These are phyloP conservation scores for Crithidia fasciculata DNA, from an alignment of 208 protist species.

Conservation along the genomic window DNA sequence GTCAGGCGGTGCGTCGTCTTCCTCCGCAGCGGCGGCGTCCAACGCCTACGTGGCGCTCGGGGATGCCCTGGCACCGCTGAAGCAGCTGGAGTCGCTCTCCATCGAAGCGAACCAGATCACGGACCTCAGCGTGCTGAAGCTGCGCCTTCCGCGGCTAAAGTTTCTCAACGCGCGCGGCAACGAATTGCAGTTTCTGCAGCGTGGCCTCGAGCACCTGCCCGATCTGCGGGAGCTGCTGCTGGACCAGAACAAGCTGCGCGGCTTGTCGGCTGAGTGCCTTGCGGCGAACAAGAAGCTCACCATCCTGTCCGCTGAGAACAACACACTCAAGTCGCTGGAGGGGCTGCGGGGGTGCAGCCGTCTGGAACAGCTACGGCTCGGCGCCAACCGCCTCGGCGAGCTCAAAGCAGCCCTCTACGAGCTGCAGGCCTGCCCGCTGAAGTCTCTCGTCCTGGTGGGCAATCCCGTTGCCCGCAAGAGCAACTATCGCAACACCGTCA, in stretches of 20 bases:
- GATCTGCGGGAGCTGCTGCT: slow-evolving; percentile 92
- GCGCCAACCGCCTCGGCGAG: slow-evolving; percentile 79
- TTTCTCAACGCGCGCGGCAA: slow-evolving; percentile 92
- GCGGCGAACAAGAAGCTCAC: slow-evolving; percentile 50
- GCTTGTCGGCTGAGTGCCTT: slow-evolving; percentile 62
- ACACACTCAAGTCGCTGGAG: slow-evolving; percentile 71
- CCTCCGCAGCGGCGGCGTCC: background rate
- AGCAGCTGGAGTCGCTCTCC: slow-evolving; percentile 77
- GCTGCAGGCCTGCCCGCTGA: slow-evolving; percentile 43
- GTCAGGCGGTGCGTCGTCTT: background rate
- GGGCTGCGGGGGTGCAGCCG: slow-evolving; percentile 48
- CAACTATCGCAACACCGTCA: slow-evolving; percentile 67
- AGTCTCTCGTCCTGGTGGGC: slow-evolving; percentile 49
- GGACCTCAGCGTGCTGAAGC: slow-evolving; percentile 51
- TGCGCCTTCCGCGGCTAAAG: slow-evolving; percentile 65
- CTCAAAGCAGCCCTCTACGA: slow-evolving; percentile 47
- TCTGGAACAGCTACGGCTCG: slow-evolving; percentile 63
- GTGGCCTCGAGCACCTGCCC: slow-evolving; percentile 64
- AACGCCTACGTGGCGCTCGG: slow-evolving; percentile 41
- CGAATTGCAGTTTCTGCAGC: slow-evolving; percentile 82
- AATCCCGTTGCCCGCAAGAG: slow-evolving; percentile 85
- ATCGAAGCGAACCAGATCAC: slow-evolving; percentile 88
- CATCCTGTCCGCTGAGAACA: slow-evolving; percentile 79
- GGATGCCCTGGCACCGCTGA: slow-evolving; percentile 47
- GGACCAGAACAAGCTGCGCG: slow-evolving; percentile 90